Evolutionary conservation across 345 rosid genomes (phyloP), one percentile per base, ranked within the genome.

Genomic region (Populus deltoides): DNA sequence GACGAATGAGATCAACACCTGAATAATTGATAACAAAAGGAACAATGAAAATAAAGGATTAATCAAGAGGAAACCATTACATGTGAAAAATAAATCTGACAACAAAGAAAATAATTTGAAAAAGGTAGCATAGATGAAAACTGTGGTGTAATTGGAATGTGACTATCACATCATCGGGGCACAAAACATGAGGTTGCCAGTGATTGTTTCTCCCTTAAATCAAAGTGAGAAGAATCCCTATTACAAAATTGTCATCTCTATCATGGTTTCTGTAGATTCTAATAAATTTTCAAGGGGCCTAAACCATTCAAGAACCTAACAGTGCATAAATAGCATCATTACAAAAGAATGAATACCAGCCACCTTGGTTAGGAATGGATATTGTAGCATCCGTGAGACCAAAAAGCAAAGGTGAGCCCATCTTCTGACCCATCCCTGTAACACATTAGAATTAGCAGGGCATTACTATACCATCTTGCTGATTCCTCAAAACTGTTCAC

Each of bases 321-420:
- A 66, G 18, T 68, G 29, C 73, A n/a, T 6, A 15, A 72, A 68
- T 6, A 53, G 24, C 17, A 68, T 29, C 41, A 63, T 65, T 68
- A 57, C 71, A 82, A 68, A 27, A 68, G 68, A 36, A 53, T 63
- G 75, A 15, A 41, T 71, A 78, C 79, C 72, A 74, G 85, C 69
- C 91, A 96, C 99, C 99, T 82, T 93, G 98, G 87, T 91, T 93
- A 79, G 97, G 91, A 77, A 87, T 81, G 33, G 98, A 91, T 77
- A 81, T 66, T 59, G 93, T 85, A 77, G 93, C 87, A 87, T 96
- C 99, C 16, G 97, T 92, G 88, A 96, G n/a, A 96, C 77, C 99
- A 95, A 86, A 96, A 96, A 75, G 97, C 92, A 89, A 96, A 96
- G 76, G 94, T 82, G 83, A 91, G 90, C 65, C 98, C 93, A 79